Base-by-base conservation (phyloP, 345 rosid species). In the Noccaea bulbosa region DNA sequence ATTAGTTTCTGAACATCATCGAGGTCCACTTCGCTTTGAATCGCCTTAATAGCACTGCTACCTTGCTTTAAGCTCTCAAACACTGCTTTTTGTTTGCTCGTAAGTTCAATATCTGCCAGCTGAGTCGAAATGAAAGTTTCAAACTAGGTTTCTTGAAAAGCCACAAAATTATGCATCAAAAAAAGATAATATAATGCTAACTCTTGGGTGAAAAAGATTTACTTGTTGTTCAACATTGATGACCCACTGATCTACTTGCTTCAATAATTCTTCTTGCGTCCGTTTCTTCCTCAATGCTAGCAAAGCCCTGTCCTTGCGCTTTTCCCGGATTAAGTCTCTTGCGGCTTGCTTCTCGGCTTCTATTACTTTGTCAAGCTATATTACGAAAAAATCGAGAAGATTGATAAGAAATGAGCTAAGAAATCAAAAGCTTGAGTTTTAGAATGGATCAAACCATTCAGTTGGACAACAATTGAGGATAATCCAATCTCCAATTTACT, bases 181-280 rank as follows among this genome's bases (percentile, higher is more conserved):
- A 60, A 34, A 24, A 34, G 27, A 50, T 3, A 40, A 61, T n/a
- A 11, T n/a, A n/a, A n/a, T n/a, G n/a, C n/a, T n/a, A n/a, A n/a
- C n/a, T n/a, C n/a, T n/a, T n/a, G n/a, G n/a, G 6, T 1, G 2
- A 4, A 15, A 15, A 43, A 11, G 7, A 67, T 62, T 75, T 71
- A 94, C 99, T 75, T 94, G 98, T 70, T 94, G 97, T 73, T 94
- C 98, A 15, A 94, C 98, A 85, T 94, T 94, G 72, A 94, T 84
- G 77, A 94, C 77, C 99, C 97, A 92, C 11, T 86, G 71, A 69
- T 94, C 98, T 27, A 92, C 96, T 81, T 94, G 97, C 79, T 91
- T 89, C 81, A 94, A 72, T 48, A 94, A 71, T 5, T 89, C 98
- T 58, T 94, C 99, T 58, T 94, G 99, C n/a, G 93, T 47, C 48